phyloP scores from a whole-genome alignment of 164 flowering plant species.

The Chimonanthus praecox region DNA sequence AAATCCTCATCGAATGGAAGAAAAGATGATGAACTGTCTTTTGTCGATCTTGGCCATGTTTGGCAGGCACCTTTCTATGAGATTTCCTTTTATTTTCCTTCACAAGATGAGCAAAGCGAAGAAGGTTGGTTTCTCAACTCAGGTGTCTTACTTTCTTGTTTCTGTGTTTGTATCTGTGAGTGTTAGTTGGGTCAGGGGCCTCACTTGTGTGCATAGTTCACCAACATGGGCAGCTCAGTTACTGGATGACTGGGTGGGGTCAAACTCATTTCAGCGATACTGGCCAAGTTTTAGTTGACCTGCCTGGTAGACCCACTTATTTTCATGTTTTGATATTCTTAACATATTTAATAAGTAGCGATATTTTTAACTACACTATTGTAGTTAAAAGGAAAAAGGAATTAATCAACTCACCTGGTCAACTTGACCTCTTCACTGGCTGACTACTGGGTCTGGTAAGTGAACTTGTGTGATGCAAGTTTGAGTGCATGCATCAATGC shows the following conservation, averaged over 20 bases:
- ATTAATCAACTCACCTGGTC: too few relatives aligned
- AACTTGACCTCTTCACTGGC: too few relatives aligned
- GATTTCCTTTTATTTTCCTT: conserved; percentile 39
- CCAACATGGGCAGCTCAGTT: background rate
- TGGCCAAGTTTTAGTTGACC: background rate
- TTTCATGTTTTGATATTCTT: too few relatives aligned
- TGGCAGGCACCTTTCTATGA: conserved; percentile 89
- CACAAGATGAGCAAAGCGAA: conserved; percentile 7
- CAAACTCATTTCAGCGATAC: background rate
- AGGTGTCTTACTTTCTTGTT: too few relatives aligned
- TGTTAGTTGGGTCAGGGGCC: too few relatives aligned
- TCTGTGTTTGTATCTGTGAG: too few relatives aligned
- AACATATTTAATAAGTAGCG: too few relatives aligned
- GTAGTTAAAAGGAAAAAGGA: too few relatives aligned
- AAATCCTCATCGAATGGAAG: conserved; percentile 2
- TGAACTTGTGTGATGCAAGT: too few relatives aligned
- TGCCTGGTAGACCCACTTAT: background rate
- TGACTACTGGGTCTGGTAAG: too few relatives aligned
- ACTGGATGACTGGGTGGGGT: background rate
- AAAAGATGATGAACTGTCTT: conserved; percentile 23
- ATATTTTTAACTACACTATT: too few relatives aligned
- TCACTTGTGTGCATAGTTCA: too few relatives aligned
- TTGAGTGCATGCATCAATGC: background rate
- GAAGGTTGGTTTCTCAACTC: conserved; percentile 33
- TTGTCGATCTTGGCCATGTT: conserved; percentile 59